Evolutionary conservation across 164 flowering plant species (phyloP).

Genomic region (Berberis vulgaris): DNA sequence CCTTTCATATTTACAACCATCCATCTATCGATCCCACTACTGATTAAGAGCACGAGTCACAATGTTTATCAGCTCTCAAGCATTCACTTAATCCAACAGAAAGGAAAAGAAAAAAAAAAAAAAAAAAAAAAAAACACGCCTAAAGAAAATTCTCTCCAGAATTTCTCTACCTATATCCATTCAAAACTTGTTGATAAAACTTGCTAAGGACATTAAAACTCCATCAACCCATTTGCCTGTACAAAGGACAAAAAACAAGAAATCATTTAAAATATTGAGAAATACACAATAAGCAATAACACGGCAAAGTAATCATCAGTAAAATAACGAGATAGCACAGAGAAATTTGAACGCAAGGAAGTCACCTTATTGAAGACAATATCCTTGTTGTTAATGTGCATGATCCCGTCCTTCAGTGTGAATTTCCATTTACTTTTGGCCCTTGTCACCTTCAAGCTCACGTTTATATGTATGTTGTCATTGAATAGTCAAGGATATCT

Average conservation of each 20-base stretch:
- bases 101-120: background rate
- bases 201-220: slow-evolving; percentile 40
- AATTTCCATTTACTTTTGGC: slow-evolving; percentile 98
- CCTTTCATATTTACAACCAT: slow-evolving; percentile 39
- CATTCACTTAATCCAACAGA: slow-evolving; percentile 12
- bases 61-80: slow-evolving; percentile 12
- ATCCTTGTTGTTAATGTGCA: slow-evolving; percentile 83
- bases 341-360: background rate
- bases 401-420: slow-evolving; percentile 88
- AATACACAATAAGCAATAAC: background rate
- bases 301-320: background rate
- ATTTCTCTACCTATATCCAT: background rate
- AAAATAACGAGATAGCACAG: too few species aligned
- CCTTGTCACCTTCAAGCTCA: slow-evolving; percentile 58
- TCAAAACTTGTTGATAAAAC: slow-evolving; percentile 1
- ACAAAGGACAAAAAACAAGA: background rate
- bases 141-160: slow-evolving; percentile 8
- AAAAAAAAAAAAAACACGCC: background rate
- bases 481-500: background rate
- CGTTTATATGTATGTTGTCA: background rate
- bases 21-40: slow-evolving; percentile 21
- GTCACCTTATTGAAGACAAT: slow-evolving; percentile 89
- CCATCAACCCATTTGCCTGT: slow-evolving; percentile 87
- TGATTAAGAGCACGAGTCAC: slow-evolving; percentile 10
- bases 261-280: too few species aligned